Percentiles rank a stretch among this genome's conserved stretches.
Conservation (phyloP, 352 stramenopile species). For the Phytopythium litorale region DNA sequence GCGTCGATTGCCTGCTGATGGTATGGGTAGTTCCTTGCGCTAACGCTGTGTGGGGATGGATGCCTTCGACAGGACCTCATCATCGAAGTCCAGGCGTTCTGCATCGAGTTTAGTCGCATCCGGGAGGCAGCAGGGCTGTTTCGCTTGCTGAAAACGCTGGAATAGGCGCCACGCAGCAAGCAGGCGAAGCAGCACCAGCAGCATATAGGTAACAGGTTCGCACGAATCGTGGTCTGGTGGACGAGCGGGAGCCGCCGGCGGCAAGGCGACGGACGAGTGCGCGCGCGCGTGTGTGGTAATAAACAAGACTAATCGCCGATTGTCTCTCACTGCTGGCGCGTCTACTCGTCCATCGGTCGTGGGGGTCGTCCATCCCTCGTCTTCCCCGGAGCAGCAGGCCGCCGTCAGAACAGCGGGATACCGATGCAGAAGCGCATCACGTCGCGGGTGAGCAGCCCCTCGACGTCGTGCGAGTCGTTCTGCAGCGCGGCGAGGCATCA, state of each 20-base stretch:
- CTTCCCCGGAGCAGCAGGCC: background rate
- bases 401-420: conserved; percentile 59
- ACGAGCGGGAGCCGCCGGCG: background rate
- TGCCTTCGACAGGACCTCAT: conserved; percentile 88
- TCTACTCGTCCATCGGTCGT: background rate
- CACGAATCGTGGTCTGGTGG: background rate
- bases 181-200: conserved; percentile 13
- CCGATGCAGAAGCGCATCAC: conserved; percentile 76
- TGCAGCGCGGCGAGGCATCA: conserved; percentile 11
- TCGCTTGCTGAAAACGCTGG: conserved; percentile 95
- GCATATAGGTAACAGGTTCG: conserved; percentile 10
- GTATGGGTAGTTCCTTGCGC: background rate
- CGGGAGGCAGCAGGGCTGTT: conserved; percentile 96
- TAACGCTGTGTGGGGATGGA: conserved; percentile 16
- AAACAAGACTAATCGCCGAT: conserved; percentile 7
- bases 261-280: conserved; percentile 17
- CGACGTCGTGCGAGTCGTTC: conserved; percentile 73
- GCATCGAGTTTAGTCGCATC: conserved; percentile 98
- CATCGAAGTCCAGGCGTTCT: conserved; percentile 99
- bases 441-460: conserved; percentile 76
- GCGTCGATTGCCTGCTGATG: background rate
- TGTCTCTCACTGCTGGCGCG: background rate
- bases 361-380: background rate
- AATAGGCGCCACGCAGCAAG: conserved; percentile 61
- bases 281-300: conserved; percentile 21